phyloP scores from a whole-genome alignment of 1,139 yeast genomes.

The Petasospora fabianii region DNA sequence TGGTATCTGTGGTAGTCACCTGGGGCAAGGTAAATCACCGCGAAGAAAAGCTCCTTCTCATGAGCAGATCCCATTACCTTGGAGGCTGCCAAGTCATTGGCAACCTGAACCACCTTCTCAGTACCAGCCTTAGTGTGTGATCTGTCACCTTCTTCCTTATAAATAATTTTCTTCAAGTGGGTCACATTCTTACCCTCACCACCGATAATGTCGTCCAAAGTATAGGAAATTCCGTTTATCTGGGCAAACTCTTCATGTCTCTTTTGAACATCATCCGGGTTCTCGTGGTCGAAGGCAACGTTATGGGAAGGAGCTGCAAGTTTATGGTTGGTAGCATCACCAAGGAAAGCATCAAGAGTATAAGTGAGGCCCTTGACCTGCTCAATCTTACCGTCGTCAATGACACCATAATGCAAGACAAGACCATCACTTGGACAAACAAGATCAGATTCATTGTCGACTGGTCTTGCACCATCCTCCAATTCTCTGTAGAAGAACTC shows the following conservation, averaged over 20 bases:
- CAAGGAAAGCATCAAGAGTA: slow-evolving; percentile 84
- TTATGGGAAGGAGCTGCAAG: slow-evolving; percentile 61
- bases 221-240: slow-evolving; percentile 69
- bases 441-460: slow-evolving; percentile 56
- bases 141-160: slow-evolving; percentile 59
- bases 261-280: slow-evolving; percentile 43
- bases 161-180: slow-evolving; percentile 44
- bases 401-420: slow-evolving; percentile 79
- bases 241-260: slow-evolving; percentile 77
- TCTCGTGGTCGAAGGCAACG: slow-evolving; percentile 40
- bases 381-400: slow-evolving; percentile 79
- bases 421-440: slow-evolving; percentile 95
- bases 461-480: slow-evolving; percentile 76
- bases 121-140: slow-evolving; percentile 37
- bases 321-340: slow-evolving; percentile 44
- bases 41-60: slow-evolving; percentile 69
- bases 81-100: slow-evolving; percentile 26
- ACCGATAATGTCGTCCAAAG: slow-evolving; percentile 68
- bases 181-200: slow-evolving; percentile 34
- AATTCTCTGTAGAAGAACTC: slow-evolving; percentile 89
- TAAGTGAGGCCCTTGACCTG: slow-evolving; percentile 97
- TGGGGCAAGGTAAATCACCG: slow-evolving; percentile 94
- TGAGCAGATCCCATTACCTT: slow-evolving; percentile 13
- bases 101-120: slow-evolving; percentile 30
- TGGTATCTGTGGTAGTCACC: slow-evolving; percentile 98